Percentiles rank a stretch among this genome's conserved stretches.
Conservation (phyloP, 2,329 filamentous ascomycete genomes). For the Fusarium coicis region DNA sequence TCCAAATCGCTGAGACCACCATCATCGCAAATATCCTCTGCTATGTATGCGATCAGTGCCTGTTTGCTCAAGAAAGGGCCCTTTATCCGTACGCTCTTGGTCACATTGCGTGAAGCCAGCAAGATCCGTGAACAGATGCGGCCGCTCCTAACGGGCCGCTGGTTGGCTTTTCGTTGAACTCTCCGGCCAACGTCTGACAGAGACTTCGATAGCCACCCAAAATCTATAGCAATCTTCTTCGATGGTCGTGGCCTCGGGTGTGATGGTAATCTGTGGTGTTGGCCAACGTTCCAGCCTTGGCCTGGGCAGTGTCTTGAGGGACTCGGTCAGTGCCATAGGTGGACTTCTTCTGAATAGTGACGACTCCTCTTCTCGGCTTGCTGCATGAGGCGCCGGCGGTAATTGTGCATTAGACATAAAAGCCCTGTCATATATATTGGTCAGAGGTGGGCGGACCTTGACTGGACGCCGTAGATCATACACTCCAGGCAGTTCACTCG, state of each 20-base stretch:
- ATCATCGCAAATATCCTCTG: constrained; percentile 53
- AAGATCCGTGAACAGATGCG: constrained; percentile 2
- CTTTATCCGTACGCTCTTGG: constrained; percentile 36
- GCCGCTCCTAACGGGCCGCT: not conserved
- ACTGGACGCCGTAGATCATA: constrained; percentile 17
- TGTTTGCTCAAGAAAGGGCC: not conserved
- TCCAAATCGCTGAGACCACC: constrained; percentile 62
- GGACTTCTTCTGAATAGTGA: not conserved
- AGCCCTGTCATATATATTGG: constrained; percentile 26
- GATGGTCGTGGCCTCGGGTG: constrained; percentile 53
- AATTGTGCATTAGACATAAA: not conserved
- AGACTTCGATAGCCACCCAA: constrained; percentile 64
- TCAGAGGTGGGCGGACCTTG: constrained; percentile 34
- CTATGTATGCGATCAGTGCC: constrained; percentile 7
- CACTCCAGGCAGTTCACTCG: constrained; percentile 20
- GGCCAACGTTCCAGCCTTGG: constrained; percentile 45
- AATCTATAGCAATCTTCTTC: constrained; percentile 49
- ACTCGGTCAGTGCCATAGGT: not conserved
- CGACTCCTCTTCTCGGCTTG: not conserved
- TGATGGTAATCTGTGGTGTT: constrained; percentile 57
- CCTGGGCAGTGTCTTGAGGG: not conserved
- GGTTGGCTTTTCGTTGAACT: not conserved
- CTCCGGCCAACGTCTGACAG: constrained; percentile 46
- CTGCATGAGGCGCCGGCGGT: not conserved
- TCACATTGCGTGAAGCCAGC: constrained; percentile 17